Evolutionary conservation across 768 basidiomycete genomes (phyloP), one percentile per base, ranked within the genome.

Genomic region (Clavulina sp.): DNA sequence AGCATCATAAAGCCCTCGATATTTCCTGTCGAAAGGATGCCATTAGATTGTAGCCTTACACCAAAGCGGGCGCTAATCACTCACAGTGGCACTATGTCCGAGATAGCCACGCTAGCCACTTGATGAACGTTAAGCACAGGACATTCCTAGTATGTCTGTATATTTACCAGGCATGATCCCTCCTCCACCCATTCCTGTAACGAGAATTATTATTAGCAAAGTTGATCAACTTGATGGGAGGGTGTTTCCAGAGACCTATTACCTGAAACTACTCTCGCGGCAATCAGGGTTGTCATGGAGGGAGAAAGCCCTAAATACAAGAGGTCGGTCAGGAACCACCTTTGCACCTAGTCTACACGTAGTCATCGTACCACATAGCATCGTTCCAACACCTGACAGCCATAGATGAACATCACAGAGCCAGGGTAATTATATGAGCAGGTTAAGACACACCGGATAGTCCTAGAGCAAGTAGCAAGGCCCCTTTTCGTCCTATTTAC

Each of bases 1-100:
- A 52, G 89, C 91, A 64, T 97, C 92, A 61, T 89, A 93, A 5
- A 93, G 65, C 2, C 88, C 92, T 50, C 92, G 74, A 54, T 86
- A 79, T 61, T 82, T 81, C 59, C 85, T 88, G 60, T 31, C 44
- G 26, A 48, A 50, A 29, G 44, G 43, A 51, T 31, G 49, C 50
- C 50, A 18, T 16, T 19, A 18, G 31, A 40, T 33, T 4, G 23
- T 19, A 28, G 18, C 4, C 21, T 30, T 30, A 29, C 1, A 24
- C 24, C 23, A 48, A 23, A 44, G 7, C 21, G n/a, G n/a, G n/a
- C n/a, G n/a, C n/a, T n/a, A 1, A 6, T 13, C 19, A 69, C 81
- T 70, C 60, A 85, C 81, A 96, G 65, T 13, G 89, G 87, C 53
- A 96, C 81, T 24, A 95, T 69, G 68, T 97, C 92, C 4, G 84